phyloP scores from a whole-genome alignment of 441 rosid species.

The Hypseocharis bilobata region DNA sequence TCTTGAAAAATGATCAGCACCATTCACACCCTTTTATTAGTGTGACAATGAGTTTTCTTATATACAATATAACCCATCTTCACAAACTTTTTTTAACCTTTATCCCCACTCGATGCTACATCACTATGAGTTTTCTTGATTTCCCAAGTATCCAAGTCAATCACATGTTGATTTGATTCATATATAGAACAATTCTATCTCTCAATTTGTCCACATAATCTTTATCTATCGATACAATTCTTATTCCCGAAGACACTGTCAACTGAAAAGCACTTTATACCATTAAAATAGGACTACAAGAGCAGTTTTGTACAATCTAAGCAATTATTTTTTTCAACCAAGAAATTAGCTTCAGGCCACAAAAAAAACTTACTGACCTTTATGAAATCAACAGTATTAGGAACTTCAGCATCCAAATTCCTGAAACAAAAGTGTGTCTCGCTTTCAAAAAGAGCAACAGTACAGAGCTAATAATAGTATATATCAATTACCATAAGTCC shows the following conservation, averaged over 20 bases:
- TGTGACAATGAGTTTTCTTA: no score
- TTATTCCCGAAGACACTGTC: not conserved
- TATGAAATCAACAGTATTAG: not conserved
- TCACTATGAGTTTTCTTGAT: no score
- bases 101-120: no score
- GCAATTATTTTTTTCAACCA: not conserved
- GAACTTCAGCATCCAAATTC: conserved; percentile 6
- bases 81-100: no score
- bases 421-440: not conserved
- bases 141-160: no score
- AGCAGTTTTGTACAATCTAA: not conserved
- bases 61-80: no score
- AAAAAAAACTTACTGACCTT: not conserved
- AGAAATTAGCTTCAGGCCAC: not conserved
- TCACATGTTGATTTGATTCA: no score
- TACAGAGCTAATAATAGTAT: not conserved
- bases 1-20: no score
- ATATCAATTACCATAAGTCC: not conserved
- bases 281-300: not conserved
- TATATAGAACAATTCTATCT: no score
- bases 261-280: not conserved
- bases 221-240: not conserved
- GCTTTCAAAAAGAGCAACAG: not conserved
- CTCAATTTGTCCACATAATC: no score
- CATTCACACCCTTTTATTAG: no score